A percentile compares a stretch with the other conserved stretches of the same genome.
phyloP scores from a whole-genome alignment of 257 asterid species.

The Jacaranda mimosifolia region DNA sequence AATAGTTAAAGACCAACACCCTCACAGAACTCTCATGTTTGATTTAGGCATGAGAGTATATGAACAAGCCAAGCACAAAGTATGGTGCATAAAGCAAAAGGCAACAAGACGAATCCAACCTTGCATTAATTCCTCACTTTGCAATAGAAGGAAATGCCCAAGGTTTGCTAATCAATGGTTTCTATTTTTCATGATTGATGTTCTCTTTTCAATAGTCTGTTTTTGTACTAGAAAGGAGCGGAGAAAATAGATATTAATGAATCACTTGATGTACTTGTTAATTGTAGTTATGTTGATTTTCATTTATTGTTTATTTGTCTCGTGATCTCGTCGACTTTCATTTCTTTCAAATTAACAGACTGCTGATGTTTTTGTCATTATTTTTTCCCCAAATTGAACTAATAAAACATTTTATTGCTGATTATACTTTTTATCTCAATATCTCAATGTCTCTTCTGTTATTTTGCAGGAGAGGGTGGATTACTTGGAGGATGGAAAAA shows the following conservation, averaged over 20 bases:
- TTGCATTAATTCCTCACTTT: too few relatives aligned
- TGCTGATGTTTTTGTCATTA: background rate
- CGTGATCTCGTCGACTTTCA: background rate
- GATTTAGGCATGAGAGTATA: too few relatives aligned
- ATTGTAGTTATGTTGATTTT: conserved; percentile 2
- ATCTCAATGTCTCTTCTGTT: conserved; percentile 24
- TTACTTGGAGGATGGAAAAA: conserved; percentile 98
- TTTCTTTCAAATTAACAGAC: conserved; percentile 7
- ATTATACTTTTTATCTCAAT: background rate
- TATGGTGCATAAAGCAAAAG: too few relatives aligned
- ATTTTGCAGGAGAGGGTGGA: conserved; percentile 86
- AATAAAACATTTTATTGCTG: background rate
- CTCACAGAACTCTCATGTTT: too few relatives aligned
- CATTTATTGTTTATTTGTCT: background rate
- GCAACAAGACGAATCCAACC: too few relatives aligned
- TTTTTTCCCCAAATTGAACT: background rate
- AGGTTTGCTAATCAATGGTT: background rate
- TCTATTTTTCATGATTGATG: background rate
- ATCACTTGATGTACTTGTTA: conserved; percentile 1
- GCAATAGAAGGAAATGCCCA: background rate
- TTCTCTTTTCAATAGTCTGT: background rate
- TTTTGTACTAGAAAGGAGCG: conserved; percentile 2
- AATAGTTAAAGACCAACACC: too few relatives aligned
- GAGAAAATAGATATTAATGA: background rate
- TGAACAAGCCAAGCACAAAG: too few relatives aligned